Conservation (phyloP, 2,329 filamentous ascomycete genomes). For the Hymenoscyphus scutula region DNA sequence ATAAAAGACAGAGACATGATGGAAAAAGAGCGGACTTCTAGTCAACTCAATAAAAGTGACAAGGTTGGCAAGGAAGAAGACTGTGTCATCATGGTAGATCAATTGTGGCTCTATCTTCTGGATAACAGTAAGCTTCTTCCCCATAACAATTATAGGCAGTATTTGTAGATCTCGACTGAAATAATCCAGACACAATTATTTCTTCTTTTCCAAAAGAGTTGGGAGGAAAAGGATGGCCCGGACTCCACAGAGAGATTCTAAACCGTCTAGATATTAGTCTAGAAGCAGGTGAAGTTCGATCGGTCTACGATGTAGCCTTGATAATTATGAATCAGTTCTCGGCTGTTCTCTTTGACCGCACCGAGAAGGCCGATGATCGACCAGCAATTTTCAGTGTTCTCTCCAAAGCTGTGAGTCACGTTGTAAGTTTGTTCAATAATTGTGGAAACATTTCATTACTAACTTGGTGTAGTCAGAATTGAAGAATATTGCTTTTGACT, state of each 20-base stretch:
- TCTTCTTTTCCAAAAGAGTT: conserved; percentile 41
- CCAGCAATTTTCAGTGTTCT: conserved; percentile 43
- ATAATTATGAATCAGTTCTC: conserved; percentile 42
- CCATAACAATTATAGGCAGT: too few relatives aligned
- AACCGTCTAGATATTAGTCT: conserved; percentile 22
- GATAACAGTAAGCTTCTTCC: conserved; percentile 27
- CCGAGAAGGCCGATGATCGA: conserved; percentile 31
- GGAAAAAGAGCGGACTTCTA: neutral
- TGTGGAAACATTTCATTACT: too few relatives aligned
- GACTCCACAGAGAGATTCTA: conserved; percentile 41
- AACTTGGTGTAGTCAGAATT: conserved; percentile 35
- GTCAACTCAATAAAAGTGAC: conserved; percentile 11
- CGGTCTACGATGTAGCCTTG: conserved; percentile 39
- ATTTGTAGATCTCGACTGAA: neutral
- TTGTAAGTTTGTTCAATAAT: conserved; percentile 34
- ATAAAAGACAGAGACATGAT: conserved; percentile 2
- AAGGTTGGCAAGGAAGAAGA: neutral
- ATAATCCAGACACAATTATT: conserved; percentile 34
- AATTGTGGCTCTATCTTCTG: conserved; percentile 43
- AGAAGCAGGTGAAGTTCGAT: conserved; percentile 29
- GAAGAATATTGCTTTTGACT: conserved; percentile 39
- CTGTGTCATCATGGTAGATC: conserved; percentile 41
- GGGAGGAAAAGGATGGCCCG: conserved; percentile 40
- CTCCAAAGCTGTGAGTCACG: conserved; percentile 40
- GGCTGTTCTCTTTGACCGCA: conserved; percentile 40